Conservation (phyloP, 2,329 filamentous ascomycete species). For the Microdochium bolleyi region DNA sequence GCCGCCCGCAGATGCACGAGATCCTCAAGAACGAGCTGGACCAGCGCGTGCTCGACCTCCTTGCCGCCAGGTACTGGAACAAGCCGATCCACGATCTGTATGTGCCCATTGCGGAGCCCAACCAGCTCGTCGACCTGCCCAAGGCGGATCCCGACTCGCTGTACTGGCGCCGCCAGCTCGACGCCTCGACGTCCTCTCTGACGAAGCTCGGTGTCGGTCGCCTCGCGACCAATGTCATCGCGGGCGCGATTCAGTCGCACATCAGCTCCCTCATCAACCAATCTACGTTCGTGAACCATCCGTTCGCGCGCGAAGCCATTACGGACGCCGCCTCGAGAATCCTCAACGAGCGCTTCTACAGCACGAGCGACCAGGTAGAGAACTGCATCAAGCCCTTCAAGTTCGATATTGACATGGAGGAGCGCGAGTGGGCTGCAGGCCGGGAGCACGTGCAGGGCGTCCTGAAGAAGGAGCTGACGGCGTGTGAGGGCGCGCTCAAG, state of each 20-base stretch:
- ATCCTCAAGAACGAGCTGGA: conserved; percentile 89
- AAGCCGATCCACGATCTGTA: conserved; percentile 83
- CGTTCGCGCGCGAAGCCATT: conserved; percentile 89
- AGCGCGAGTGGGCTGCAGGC: conserved; percentile 78
- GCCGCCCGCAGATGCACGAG: conserved; percentile 79
- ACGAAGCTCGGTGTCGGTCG: conserved; percentile 93
- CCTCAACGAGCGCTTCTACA: conserved; percentile 89
- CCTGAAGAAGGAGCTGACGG: conserved; percentile 79
- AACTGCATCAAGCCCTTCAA: conserved; percentile 99
- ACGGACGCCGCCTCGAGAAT: conserved; percentile 84
- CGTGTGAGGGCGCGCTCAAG: conserved; percentile 73
- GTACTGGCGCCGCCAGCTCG: conserved; percentile 91
- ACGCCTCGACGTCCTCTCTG: conserved; percentile 80
- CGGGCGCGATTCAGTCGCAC: conserved; percentile 76
- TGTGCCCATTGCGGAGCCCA: conserved; percentile 55
- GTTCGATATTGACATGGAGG: conserved; percentile 92
- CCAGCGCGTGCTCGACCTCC: conserved; percentile 85
- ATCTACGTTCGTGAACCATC: conserved; percentile 83
- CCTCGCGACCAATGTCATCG: conserved; percentile 84
- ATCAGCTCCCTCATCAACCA: conserved; percentile 70
- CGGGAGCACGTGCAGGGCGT: conserved; percentile 74
- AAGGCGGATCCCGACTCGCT: conserved; percentile 78
- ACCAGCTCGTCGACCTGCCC: conserved; percentile 70
- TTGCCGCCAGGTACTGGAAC: conserved; percentile 96
- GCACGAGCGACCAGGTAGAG: conserved; percentile 94